Conservation (phyloP, 306 rosid species). For the Gleditsia sinensis region DNA sequence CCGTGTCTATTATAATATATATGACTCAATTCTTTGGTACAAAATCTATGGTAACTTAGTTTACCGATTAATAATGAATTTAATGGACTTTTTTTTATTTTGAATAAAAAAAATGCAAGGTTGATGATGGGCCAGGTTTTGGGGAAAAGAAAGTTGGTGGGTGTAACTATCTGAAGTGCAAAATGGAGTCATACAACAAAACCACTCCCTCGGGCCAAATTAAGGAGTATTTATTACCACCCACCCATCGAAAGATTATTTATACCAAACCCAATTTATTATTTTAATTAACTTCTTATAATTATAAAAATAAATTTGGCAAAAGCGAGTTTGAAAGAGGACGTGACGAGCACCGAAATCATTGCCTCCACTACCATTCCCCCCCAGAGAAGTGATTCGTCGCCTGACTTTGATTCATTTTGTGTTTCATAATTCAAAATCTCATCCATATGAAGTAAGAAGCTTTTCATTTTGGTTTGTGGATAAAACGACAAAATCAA, state of each 20-base stretch:
- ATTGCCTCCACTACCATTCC: not conserved
- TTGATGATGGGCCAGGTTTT: constrained; percentile 47
- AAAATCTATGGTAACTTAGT: constrained; percentile 32
- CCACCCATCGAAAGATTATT: constrained; percentile 49
- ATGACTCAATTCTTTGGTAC: constrained; percentile 21
- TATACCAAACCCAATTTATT: not conserved
- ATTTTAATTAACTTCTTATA: not conserved
- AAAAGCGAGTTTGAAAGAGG: constrained; percentile 8
- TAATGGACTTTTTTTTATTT: not conserved
- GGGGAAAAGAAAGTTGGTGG: constrained; percentile 63
- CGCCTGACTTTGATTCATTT: not conserved
- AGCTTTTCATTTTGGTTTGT: too few species aligned
- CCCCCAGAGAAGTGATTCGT: too few species aligned
- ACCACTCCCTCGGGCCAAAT: constrained; percentile 41
- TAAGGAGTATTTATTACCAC: constrained; percentile 36
- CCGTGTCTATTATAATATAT: not conserved
- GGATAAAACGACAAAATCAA: too few species aligned
- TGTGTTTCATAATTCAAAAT: not conserved
- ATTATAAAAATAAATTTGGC: too few species aligned
- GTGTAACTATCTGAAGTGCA: constrained; percentile 46
- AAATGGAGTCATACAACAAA: constrained; percentile 52
- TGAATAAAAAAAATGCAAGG: constrained; percentile 46
- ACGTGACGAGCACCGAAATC: constrained; percentile 49
- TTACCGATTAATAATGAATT: not conserved
- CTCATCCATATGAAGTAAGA: not conserved